Evolutionary conservation across 2,329 filamentous ascomycete genomes (phyloP), one percentile per base, ranked within the genome.

Genomic region (Zymoseptoria pseudotritici): DNA sequence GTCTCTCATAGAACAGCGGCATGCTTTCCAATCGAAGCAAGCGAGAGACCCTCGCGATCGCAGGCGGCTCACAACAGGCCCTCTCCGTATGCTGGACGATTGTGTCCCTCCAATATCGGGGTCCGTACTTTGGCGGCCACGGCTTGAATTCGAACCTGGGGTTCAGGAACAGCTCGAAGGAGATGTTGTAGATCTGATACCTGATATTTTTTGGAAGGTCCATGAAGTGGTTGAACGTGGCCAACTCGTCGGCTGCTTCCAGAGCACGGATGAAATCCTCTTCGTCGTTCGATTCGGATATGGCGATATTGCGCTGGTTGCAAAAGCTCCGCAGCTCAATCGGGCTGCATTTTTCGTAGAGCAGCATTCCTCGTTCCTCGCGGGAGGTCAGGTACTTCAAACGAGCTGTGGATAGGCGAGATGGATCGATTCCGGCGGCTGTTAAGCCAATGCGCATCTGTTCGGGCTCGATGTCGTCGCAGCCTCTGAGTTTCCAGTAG

Each of bases 241-340:
- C 69, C 22, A 75, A 75, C 9, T 75, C 75, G 57, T 83, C 82
- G 58, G 85, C 77, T 67, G 85, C 85, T 70, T 86, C 83, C 8
- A 83, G 75, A 9, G 50, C 50, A 20, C 26, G 17, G 19, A 26
- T 26, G 3, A 53, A 7, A 42, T 42, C 17, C 8, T 29, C 26
- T 7, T 42, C 36, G 11, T 17, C 11, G 36, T 13, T 17, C 36
- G 17, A 13, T 42, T 17, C 36, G 36, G 17, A 42, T 42, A 13
- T 17, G 13, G 6, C 17, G 11, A 42, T 42, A 11, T 5, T 13
- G 36, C 36, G 17, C 36, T 42, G 26, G 7, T 29, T 29, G 26
- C 26, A 29, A 7, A 29, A 29, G 26, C 26, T 29, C 26, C 26
- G 26, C 9, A 29, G 26, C 8, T 29, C 26, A 29, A 29, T 29